Conservation (phyloP, 805 yeast genomes). For the Wickerhamomyces sydowiorum region DNA sequence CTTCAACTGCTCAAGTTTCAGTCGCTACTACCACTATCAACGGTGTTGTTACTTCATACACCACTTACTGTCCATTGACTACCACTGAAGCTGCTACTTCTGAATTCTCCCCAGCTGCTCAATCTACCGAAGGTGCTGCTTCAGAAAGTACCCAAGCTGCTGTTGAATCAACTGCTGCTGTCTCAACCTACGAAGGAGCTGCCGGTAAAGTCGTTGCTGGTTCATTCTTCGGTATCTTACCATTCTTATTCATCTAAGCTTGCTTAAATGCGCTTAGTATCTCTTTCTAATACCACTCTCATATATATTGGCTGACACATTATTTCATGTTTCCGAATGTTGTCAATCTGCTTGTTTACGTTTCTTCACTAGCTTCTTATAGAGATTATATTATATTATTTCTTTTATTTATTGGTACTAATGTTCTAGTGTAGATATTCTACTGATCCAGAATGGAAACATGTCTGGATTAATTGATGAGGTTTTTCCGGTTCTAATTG, state of each 20-base stretch:
- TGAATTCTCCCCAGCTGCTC: not conserved
- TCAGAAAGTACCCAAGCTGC: not conserved
- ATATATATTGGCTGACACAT: no score
- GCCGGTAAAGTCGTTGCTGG: not conserved
- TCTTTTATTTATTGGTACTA: no score
- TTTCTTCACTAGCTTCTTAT: no score
- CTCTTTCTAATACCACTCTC: no score
- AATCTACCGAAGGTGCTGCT: not conserved
- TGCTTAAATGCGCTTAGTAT: not conserved
- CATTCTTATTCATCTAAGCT: not conserved
- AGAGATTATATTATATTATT: no score
- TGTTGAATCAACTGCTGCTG: not conserved
- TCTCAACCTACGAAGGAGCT: not conserved
- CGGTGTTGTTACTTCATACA: slow-evolving; percentile 16
- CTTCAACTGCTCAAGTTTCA: slow-evolving; percentile 28
- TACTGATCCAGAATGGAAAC: no score
- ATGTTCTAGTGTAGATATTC: no score
- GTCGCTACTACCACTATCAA: slow-evolving; percentile 27
- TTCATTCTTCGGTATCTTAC: not conserved
- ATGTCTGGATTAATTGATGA: no score
- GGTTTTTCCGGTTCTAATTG: no score
- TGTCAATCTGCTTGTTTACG: no score
- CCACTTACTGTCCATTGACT: slow-evolving; percentile 9
- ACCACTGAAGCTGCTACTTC: slow-evolving; percentile 3
- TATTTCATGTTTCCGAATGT: no score